Evolutionary conservation across 495 filamentous ascomycete genomes (phyloP).

Genomic region (Physcia stellaris): DNA sequence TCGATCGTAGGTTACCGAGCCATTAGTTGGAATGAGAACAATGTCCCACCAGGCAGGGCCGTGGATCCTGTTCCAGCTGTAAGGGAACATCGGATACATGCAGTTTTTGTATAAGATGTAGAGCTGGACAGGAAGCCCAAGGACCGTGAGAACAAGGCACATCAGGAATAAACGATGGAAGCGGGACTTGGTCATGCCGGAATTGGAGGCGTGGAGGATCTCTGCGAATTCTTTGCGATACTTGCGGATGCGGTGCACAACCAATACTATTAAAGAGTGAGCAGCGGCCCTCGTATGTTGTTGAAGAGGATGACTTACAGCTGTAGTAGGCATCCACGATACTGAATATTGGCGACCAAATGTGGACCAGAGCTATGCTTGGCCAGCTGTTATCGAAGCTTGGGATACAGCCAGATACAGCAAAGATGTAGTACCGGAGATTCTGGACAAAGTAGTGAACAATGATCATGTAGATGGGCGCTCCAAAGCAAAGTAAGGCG

Average conservation of each 20-base stretch:
- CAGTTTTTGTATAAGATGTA: conserved; percentile 45
- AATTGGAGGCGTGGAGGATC: conserved; percentile 42
- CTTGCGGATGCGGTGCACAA: conserved; percentile 51
- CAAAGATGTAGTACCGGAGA: conserved; percentile 57
- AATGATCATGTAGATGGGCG: conserved; percentile 51
- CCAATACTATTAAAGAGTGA: conserved; percentile 32
- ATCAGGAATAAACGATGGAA: conserved; percentile 71
- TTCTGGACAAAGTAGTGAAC: conserved; percentile 57
- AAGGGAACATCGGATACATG: conserved; percentile 28
- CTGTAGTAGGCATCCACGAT: conserved; percentile 54
- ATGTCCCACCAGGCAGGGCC: conserved; percentile 43
- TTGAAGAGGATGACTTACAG: conserved; percentile 35
- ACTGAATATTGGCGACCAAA: conserved; percentile 54
- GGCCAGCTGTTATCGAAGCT: conserved; percentile 58
- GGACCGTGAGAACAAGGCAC: conserved; percentile 49
- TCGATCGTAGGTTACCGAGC: conserved; percentile 42
- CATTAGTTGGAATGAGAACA: conserved; percentile 43
- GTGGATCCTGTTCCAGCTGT: conserved; percentile 42
- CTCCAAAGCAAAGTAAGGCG: conserved; percentile 50
- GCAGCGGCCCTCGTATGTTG: conserved; percentile 3
- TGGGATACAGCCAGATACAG: conserved; percentile 59
- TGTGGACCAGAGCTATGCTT: conserved; percentile 46
- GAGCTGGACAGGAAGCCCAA: conserved; percentile 49
- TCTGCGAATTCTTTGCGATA: conserved; percentile 49
- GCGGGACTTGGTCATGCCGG: conserved; percentile 46